Percentiles rank a stretch among this genome's conserved stretches.
Conservation (phyloP, 2,329 filamentous ascomycete genomes). For the Sporothrix schenckii region DNA sequence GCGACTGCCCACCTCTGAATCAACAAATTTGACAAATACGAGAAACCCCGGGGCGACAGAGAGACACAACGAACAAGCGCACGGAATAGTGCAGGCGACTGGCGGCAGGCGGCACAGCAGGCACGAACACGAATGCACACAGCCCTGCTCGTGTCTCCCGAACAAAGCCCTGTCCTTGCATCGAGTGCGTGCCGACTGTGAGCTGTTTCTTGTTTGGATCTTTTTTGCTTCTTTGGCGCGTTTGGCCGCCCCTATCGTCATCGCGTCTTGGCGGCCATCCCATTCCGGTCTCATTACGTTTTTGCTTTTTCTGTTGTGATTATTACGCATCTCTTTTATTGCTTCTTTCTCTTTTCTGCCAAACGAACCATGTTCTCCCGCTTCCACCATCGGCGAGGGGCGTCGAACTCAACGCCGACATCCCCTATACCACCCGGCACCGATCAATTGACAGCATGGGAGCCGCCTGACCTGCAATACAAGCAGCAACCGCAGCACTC, state of each 20-base stretch:
- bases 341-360: background rate
- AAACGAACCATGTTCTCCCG: constrained; percentile 47
- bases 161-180: constrained; percentile 1
- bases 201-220: background rate
- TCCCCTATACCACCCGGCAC: constrained; percentile 50
- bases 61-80: background rate
- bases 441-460: constrained; percentile 50
- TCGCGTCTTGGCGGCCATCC: constrained; percentile 24
- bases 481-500: constrained; percentile 41
- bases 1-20: constrained; percentile 14
- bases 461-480: constrained; percentile 46
- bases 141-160: constrained; percentile 27
- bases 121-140: constrained; percentile 11
- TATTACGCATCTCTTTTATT: background rate
- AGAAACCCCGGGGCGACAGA: background rate
- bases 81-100: background rate
- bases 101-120: constrained; percentile 6
- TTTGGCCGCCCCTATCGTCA: background rate
- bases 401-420: constrained; percentile 58
- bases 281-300: constrained; percentile 8
- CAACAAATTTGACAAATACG: constrained; percentile 13
- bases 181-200: background rate
- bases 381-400: constrained; percentile 62
- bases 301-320: background rate
- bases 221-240: background rate